Evolutionary conservation across 176 grass and related monocot species (phyloP), one percentile per base, ranked within the genome.

Genomic region (Musa beccarii): DNA sequence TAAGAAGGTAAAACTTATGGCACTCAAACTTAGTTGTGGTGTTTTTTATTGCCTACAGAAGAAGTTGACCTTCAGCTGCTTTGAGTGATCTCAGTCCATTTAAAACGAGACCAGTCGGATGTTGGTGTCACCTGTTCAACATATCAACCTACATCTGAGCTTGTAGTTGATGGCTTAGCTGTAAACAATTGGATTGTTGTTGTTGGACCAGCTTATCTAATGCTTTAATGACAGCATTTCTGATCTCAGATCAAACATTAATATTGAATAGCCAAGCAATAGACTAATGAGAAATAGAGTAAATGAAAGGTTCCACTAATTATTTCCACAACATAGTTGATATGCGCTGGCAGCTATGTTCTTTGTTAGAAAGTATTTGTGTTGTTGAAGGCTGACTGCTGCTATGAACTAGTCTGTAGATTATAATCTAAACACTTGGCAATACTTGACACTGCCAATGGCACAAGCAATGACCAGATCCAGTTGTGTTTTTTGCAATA

Each of bases 51-150:
- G 57, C 57, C 26, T 25, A 28, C 21, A 12, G 11, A 66, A 43
- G 34, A 59, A 62, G 19, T 76, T 76, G 72, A 52, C 62, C 20
- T 7, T 59, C 22, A 25, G 80, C 78, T 78, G 81, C 54, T 78
- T 72, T 78, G 75, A 73, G 56, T 51, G 56, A 76, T 66, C 75
- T 25, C 61, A 77, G 75, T 77, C 22, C 22, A 22, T 22, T 22
- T 22, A 22, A 22, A 22, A 22, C 22, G 22, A 22, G 22, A 22
- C 22, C 22, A 22, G 22, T 22, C 22, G 22, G 52, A 69, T 78
- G 57, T 52, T 6, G n/a, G 20, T 52, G 24, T 17, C 34, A 66
- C 55, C 19, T 76, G 67, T 13, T 75, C 29, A 15, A 63, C 53
- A 62, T 20, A 34, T 51, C 43, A n/a, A 67, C 20, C 9, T 62